Conservation (phyloP, 2,329 filamentous ascomycete species). For the Pleoardoris graminearum region DNA sequence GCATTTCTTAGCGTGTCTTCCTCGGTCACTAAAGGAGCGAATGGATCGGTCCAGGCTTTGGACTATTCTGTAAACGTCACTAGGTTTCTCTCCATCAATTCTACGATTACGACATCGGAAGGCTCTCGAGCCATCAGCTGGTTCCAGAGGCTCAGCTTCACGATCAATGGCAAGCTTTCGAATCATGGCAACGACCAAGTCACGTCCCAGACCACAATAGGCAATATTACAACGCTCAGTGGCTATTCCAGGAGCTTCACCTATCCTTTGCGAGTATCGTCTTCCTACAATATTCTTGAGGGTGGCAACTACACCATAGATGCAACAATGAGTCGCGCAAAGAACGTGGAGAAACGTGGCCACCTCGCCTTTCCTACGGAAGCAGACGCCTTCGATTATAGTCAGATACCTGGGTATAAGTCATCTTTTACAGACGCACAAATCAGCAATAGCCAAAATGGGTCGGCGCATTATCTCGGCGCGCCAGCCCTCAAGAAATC, state of each 20-base stretch:
- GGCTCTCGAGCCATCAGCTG: conserved; percentile 54
- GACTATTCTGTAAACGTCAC: conserved; percentile 61
- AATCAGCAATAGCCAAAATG: conserved; percentile 60
- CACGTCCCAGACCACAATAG: conserved; percentile 56
- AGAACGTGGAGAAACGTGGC: conserved; percentile 53
- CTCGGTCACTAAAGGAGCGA: conserved; percentile 49
- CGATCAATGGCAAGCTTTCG: conserved; percentile 59
- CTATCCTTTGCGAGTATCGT: conserved; percentile 65
- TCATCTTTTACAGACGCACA: conserved; percentile 43
- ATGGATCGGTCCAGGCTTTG: conserved; percentile 63
- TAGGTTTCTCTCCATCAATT: conserved; percentile 59
- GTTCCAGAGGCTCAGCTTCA: conserved; percentile 62
- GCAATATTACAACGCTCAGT: conserved; percentile 48
- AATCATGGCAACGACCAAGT: conserved; percentile 60
- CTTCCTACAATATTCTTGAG: conserved; percentile 51
- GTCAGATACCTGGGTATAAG: conserved; percentile 20
- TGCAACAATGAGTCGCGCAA: conserved; percentile 54
- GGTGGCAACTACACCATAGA: conserved; percentile 51
- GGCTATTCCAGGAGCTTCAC: conserved; percentile 52
- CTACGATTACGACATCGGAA: conserved; percentile 56
- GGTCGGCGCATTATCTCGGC: conserved; percentile 60
- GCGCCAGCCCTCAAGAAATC: conserved; percentile 52
- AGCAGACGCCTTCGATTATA: conserved; percentile 59
- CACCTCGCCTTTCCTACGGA: conserved; percentile 62
- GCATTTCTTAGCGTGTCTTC: conserved; percentile 59